Evolutionary conservation across 2,329 filamentous ascomycete species (phyloP), one percentile per base, ranked within the genome.

Genomic region (Ceratocystis albifundus): DNA sequence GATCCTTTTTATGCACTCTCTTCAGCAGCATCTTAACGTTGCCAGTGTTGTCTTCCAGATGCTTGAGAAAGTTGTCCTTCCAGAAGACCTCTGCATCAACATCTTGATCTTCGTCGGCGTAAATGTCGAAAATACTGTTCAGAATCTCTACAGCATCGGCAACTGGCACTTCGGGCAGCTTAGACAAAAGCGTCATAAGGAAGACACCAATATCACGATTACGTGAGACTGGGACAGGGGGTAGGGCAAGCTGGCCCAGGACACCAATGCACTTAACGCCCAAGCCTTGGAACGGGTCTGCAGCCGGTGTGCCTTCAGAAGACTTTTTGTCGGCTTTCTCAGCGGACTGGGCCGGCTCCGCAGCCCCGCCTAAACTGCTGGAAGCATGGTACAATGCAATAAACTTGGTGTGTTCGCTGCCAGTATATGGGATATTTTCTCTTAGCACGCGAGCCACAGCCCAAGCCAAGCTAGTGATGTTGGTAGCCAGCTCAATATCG

Each of bases 221-320:
- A 36, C 81, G 74, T 12, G 76, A 73, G 8, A 80, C 65, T 0
- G 83, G 79, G 1, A 81, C 80, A 3, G 82, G 82, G 64, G 82
- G 75, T 7, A 81, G 76, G 1, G 84, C 85, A 7, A 88, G 77
- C 71, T 84, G 82, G 68, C 85, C 86, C 10, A 88, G 78, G 5
- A 87, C 83, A 65, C 85, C 85, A 69, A 88, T 78, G 71, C 84
- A 87, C 75, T 87, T 88, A 69, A 87, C 84, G 32, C 83, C 80
- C 2, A 88, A 78, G 46, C 78, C 77, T 73, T 84, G 83, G 75
- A 87, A 84, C 32, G 83, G 82, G 69, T 87, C 84, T 6, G 78
- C 74, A 1, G 71, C 69, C 48, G 74, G 71, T 65, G 68, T 67
- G 30, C 65, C 12, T 57, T 20, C 44, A 44, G 28, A 55, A 46